Base-by-base conservation (phyloP, 169 alveolate species). In the Sarcocystis neurona region DNA sequence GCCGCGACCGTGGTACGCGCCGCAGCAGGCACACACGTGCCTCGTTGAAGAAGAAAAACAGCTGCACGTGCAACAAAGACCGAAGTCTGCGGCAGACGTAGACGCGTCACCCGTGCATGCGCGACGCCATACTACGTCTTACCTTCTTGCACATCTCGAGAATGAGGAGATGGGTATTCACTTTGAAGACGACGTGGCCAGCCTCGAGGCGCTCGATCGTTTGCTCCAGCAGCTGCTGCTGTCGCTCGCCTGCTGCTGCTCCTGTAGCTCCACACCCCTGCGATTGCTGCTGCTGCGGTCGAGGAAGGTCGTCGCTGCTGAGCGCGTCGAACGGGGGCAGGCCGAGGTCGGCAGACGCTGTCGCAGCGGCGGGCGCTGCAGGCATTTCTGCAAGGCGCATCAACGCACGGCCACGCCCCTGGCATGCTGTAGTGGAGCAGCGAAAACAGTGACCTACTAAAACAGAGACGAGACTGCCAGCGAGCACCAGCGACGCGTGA, bases 81-180 rank as follows among this genome's bases (percentile, higher is more conserved):
- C 10, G 10, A 53, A 10, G 63, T n/a, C n/a, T n/a, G n/a, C n/a
- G n/a, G n/a, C n/a, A n/a, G n/a, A n/a, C n/a, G n/a, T n/a, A n/a
- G n/a, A 5, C 2, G 48, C 68, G 5, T 48, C 72, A 50, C 56
- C 75, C n/a, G n/a, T n/a, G n/a, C n/a, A n/a, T n/a, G n/a, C n/a
- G n/a, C n/a, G n/a, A n/a, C n/a, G n/a, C n/a, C n/a, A n/a, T n/a
- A n/a, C n/a, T n/a, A n/a, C 18, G 5, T 37, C 86, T 6, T 46
- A 84, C 89, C 82, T 84, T 44, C 58, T 84, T 84, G 89, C 89
- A 84, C 12, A 84, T 66, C 66, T 32, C 66, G 32, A 84, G 70
- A 46, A 82, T 58, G n/a, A 84, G 74, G 46, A 63, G 68, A 12
- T 72, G 84, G 48, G 79, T 47, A 70, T 84, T 84, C 43, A 84